Conservation (phyloP, 108 stramenopile species). For the Aurantiochytrium sp. region DNA sequence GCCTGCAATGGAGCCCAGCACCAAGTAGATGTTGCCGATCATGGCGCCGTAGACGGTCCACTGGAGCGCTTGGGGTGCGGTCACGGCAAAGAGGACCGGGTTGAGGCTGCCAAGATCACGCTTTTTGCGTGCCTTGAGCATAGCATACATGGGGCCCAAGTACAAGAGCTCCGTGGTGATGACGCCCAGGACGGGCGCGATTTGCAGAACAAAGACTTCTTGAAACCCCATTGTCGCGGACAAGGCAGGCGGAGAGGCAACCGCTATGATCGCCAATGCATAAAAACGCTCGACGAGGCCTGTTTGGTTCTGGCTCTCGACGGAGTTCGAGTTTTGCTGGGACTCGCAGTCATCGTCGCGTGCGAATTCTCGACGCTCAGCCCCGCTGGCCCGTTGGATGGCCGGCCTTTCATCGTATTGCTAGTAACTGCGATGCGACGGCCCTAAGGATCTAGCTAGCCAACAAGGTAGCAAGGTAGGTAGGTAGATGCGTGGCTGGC, state of each 20-base stretch:
- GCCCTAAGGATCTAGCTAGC: not conserved
- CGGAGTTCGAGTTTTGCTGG: no score
- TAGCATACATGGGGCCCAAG: not conserved
- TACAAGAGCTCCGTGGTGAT: not conserved
- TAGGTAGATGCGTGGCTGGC: no score
- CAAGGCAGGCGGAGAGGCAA: no score
- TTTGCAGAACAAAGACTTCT: not conserved
- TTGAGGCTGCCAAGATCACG: not conserved
- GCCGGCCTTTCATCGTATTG: no score
- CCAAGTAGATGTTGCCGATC: not conserved
- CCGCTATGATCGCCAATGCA: no score
- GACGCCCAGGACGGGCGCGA: not conserved
- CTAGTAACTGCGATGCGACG: not conserved
- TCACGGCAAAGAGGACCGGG: conserved; percentile 11
- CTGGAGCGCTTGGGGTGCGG: not conserved
- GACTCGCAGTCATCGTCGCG: no score
- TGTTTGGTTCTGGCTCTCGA: no score
- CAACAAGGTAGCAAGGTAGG: not conserved
- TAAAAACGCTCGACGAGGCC: no score
- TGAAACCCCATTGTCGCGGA: not conserved
- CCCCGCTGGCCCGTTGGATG: no score
- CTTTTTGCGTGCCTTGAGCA: not conserved
- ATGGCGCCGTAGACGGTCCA: not conserved
- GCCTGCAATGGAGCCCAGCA: not conserved
- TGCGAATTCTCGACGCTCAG: no score